Percentiles rank a stretch among this genome's conserved stretches.
Conservation (phyloP, 352 stramenopile genomes). For the Saprolegnia parasitica region DNA sequence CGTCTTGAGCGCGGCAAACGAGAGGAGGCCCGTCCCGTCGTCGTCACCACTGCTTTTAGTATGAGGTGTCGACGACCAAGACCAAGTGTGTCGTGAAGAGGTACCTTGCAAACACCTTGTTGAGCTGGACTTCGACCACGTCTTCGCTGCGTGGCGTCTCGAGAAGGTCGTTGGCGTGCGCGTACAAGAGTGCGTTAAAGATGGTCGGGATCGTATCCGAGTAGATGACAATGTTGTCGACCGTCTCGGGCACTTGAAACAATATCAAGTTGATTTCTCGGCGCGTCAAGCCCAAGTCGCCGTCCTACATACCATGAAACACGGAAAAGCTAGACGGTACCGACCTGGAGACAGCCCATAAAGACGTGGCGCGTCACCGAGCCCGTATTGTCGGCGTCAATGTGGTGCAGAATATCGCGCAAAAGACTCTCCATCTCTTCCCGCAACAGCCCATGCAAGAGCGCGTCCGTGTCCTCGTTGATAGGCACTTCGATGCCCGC, state of each 20-base stretch:
- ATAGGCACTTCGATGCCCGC: constrained; percentile 7
- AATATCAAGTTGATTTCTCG: constrained; percentile 76
- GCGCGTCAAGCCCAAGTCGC: constrained; percentile 57
- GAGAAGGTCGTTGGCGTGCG: constrained; percentile 50
- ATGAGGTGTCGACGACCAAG: too few species aligned
- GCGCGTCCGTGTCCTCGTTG: constrained; percentile 44
- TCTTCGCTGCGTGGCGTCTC: constrained; percentile 64
- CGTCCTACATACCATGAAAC: constrained; percentile 36
- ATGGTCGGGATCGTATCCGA: constrained; percentile 55
- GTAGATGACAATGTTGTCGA: constrained; percentile 42
- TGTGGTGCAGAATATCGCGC: constrained; percentile 67
- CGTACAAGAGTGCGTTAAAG: constrained; percentile 53
- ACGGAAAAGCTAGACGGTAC: neutral
- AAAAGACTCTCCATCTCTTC: constrained; percentile 77
- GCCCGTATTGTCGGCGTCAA: constrained; percentile 51
- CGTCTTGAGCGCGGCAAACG: constrained; percentile 51
- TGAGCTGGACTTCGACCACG: constrained; percentile 58
- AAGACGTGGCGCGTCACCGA: constrained; percentile 50
- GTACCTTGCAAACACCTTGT: constrained; percentile 53
- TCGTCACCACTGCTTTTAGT: constrained; percentile 55
- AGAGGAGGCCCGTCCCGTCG: constrained; percentile 56
- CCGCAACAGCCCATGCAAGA: constrained; percentile 77
- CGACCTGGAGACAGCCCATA: constrained; percentile 45
- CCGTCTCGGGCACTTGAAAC: constrained; percentile 43
- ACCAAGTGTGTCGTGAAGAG: too few species aligned